Base-by-base conservation (phyloP, 164 flowering plant genomes). In the Chimonanthus salicifolius region DNA sequence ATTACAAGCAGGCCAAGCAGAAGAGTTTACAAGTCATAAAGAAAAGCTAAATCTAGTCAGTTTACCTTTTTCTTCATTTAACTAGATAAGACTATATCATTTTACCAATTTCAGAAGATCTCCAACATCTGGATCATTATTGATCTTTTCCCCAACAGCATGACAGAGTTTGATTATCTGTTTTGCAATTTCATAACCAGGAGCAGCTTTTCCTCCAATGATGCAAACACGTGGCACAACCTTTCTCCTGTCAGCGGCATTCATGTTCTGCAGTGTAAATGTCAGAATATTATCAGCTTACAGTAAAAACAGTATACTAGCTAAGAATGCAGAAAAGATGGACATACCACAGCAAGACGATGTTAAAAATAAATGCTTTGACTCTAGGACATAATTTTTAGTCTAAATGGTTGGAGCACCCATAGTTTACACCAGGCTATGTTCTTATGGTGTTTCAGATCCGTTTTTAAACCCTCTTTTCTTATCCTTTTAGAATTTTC, bases 181-280 rank as follows among this genome's bases (percentile, higher is more conserved):
- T 78, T 84, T 87, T 49, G 90, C 88, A 68, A 75, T 62, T 63
- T 81, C 87, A 78, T 87, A 87, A 76, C 87, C 87, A 47, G 90
- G 87, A 48, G 87, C 85, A 64, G 90, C 90, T 83, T 87, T 87
- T 50, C 88, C 90, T 71, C 88, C 88, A 73, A 87, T 76, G 49
- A 87, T 83, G 80, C 85, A 85, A 7, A 85, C 88, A 74, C 88
- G 88, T 11, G 90, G 88, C 21, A 84, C 87, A 75, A 87, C 85
- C 70, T 76, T 84, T 71, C 50, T 76, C 69, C 77, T 85, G 7
- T 76, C 85, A 75, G 69, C 74, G 49, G 75, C 69, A 20, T 81
- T 79, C 87, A 85, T 85, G 73, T 85, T 84, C 89, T 86, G 78
- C 58, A 65, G 21, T 62, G 7, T 2, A 9, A 72, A 11, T 13